Percentiles rank a stretch among this genome's conserved stretches.
Evolutionary conservation across 2,329 filamentous ascomycete species (phyloP).

Genomic region (Leptographium radiaticola): DNA sequence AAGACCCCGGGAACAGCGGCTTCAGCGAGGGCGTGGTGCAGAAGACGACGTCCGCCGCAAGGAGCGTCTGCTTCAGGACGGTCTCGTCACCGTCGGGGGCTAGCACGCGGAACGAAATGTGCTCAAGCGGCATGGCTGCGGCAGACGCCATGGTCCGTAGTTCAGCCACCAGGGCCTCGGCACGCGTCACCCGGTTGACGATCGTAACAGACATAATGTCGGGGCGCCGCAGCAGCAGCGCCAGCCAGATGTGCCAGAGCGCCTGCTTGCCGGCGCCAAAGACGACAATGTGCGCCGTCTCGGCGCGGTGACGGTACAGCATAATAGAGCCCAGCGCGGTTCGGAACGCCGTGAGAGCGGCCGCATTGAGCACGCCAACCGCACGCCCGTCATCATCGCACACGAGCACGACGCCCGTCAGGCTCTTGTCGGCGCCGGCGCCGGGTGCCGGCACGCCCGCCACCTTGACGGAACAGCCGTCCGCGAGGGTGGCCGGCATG

Average conservation of each 20-base stretch:
- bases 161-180: slow-evolving; percentile 25
- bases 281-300: slow-evolving; percentile 39
- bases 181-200: slow-evolving; percentile 19
- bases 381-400: slow-evolving; percentile 44
- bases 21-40: slow-evolving; percentile 45
- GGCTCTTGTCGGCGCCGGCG: slow-evolving; percentile 20
- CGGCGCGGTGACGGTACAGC: slow-evolving; percentile 35
- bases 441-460: slow-evolving; percentile 25
- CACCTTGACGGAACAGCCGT: slow-evolving; percentile 51
- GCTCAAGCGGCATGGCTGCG: slow-evolving; percentile 22
- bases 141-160: background rate
- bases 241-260: slow-evolving; percentile 57
- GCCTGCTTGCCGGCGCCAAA: slow-evolving; percentile 61
- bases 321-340: slow-evolving; percentile 52
- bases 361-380: slow-evolving; percentile 51
- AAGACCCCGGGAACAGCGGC: slow-evolving; percentile 44
- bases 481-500: slow-evolving; percentile 51
- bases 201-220: slow-evolving; percentile 18
- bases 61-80: slow-evolving; percentile 38
- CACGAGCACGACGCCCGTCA: slow-evolving; percentile 40
- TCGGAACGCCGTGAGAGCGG: slow-evolving; percentile 56
- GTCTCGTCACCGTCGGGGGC: background rate
- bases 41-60: slow-evolving; percentile 48
- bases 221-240: slow-evolving; percentile 34
- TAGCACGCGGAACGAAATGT: slow-evolving; percentile 17